Conservation (phyloP, 108 stramenopile species). For the Cyclotella baltica region DNA sequence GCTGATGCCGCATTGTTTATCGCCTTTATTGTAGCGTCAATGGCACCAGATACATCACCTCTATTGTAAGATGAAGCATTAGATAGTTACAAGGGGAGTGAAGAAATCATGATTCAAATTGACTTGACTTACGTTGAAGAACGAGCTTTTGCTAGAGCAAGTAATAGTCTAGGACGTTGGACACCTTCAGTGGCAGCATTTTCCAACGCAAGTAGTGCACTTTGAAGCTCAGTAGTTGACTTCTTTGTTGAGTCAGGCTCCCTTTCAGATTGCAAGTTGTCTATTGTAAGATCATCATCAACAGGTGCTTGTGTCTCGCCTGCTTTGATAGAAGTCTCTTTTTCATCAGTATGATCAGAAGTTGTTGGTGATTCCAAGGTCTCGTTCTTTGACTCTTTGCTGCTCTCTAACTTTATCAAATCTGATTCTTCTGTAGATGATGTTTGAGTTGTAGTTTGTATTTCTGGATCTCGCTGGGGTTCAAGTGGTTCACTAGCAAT, state of each 20-base stretch:
- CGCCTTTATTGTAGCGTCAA: slow-evolving; percentile 45
- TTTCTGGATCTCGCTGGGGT: neutral
- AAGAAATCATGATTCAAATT: neutral
- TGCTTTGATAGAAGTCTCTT: neutral
- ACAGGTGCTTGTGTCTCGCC: neutral
- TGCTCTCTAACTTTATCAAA: neutral
- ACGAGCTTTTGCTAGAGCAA: slow-evolving; percentile 45
- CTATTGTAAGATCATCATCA: neutral
- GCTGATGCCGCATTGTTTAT: slow-evolving; percentile 18
- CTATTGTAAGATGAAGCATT: neutral
- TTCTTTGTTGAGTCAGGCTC: neutral
- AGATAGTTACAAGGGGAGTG: neutral
- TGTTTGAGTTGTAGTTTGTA: neutral
- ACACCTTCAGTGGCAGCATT: slow-evolving; percentile 31
- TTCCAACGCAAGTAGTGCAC: slow-evolving; percentile 43
- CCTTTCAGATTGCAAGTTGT: neutral
- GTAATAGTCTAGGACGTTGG: slow-evolving; percentile 38
- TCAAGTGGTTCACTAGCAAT: neutral
- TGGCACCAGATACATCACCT: slow-evolving; percentile 49
- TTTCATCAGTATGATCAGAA: neutral
- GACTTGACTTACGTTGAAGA: slow-evolving; percentile 25
- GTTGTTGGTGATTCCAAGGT: neutral
- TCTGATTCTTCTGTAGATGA: neutral
- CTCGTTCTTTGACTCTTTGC: neutral
- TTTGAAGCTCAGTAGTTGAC: slow-evolving; percentile 34